These are phyloP conservation scores for Tardiomyces digboiensis DNA, from an alignment of 1,139 yeast genomes.

Conservation along the genomic window DNA sequence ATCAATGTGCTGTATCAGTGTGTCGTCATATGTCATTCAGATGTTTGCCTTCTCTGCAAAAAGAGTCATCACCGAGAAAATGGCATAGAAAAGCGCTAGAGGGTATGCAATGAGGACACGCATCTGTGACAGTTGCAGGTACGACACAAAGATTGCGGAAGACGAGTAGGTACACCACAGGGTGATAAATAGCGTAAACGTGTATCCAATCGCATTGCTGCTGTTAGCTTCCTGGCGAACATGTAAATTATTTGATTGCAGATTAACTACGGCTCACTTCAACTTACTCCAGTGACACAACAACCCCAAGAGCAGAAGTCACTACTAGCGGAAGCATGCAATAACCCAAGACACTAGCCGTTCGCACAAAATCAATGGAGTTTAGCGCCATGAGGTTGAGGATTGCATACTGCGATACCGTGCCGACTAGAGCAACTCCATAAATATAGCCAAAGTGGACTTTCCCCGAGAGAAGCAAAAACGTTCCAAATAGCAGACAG, in stretches of 20 bases:
- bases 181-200: slow-evolving; percentile 61
- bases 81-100: slow-evolving; percentile 80
- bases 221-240: too few relatives aligned
- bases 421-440: slow-evolving; percentile 93
- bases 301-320: slow-evolving; percentile 66
- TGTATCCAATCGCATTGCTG: slow-evolving; percentile 58
- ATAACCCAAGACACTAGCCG: slow-evolving; percentile 91
- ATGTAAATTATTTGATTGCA: too few relatives aligned
- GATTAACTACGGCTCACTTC: too few relatives aligned
- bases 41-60: slow-evolving; percentile 45
- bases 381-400: slow-evolving; percentile 74
- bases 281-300: slow-evolving; percentile 21
- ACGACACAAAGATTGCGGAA: slow-evolving; percentile 86
- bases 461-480: slow-evolving; percentile 76
- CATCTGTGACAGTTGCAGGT: slow-evolving; percentile 74
- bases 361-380: slow-evolving; percentile 56
- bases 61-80: slow-evolving; percentile 93
- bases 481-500: slow-evolving; percentile 81
- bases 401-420: slow-evolving; percentile 71
- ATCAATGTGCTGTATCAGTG: too few relatives aligned
- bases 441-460: slow-evolving; percentile 95
- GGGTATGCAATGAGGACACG: slow-evolving; percentile 93
- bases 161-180: slow-evolving; percentile 93
- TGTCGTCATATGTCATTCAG: too few relatives aligned
- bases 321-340: slow-evolving; percentile 86